phyloP scores from a whole-genome alignment of 2,329 filamentous ascomycete species.

The Aspergillus quadricinctus region DNA sequence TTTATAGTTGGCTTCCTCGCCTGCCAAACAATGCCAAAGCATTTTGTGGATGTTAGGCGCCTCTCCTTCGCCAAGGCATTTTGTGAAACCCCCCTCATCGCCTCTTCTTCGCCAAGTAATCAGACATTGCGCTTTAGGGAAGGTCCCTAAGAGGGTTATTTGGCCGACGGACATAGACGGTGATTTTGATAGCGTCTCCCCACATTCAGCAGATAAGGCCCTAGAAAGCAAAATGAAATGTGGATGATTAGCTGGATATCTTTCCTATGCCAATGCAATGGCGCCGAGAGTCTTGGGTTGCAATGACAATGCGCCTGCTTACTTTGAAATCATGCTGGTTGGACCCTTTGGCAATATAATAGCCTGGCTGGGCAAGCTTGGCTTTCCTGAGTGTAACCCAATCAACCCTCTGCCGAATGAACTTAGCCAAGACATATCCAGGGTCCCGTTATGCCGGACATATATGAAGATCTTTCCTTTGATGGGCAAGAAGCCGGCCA shows the following conservation, averaged over 20 bases:
- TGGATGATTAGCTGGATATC: neutral
- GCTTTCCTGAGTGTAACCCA: neutral
- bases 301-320: neutral
- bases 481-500: neutral
- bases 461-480: neutral
- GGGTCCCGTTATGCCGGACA: neutral
- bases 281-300: neutral
- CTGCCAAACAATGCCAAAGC: neutral
- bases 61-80: neutral
- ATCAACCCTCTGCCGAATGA: neutral
- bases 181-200: neutral
- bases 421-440: neutral
- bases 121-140: neutral
- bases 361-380: neutral
- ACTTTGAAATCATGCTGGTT: neutral
- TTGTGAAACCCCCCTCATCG: neutral
- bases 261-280: neutral
- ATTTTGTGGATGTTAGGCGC: neutral
- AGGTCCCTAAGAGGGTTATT: neutral
- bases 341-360: neutral
- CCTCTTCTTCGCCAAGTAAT: neutral
- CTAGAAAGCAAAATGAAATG: neutral
- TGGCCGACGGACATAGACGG: neutral
- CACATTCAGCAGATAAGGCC: neutral
- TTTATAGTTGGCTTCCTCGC: neutral